Percentiles rank a stretch among this genome's conserved stretches.
Evolutionary conservation across 140 eudicot species (phyloP).

Genomic region (Oenanthe javanica): DNA sequence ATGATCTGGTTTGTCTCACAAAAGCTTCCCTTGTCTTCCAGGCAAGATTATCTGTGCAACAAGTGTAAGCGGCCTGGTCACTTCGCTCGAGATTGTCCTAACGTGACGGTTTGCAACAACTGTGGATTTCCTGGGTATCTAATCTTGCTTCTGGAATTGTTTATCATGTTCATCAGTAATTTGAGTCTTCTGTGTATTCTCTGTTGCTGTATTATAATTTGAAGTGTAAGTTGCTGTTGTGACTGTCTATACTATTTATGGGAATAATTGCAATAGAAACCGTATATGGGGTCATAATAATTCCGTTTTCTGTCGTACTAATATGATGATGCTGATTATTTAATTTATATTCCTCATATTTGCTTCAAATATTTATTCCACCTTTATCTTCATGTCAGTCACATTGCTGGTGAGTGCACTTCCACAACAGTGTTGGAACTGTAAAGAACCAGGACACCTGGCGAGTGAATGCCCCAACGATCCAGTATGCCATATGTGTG

Average conservation of each 20-base stretch:
- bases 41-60: constrained; percentile 65
- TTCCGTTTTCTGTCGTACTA: neutral
- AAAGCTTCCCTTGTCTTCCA: constrained; percentile 19
- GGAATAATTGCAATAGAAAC: neutral
- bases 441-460: constrained; percentile 69
- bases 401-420: constrained; percentile 60
- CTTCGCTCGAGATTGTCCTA: constrained; percentile 74
- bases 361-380: neutral
- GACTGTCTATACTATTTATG: neutral
- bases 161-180: neutral
- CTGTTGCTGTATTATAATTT: neutral
- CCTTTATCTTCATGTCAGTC: constrained; percentile 28
- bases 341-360: neutral
- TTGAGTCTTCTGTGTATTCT: neutral
- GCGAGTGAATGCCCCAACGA: constrained; percentile 54
- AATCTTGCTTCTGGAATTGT: neutral
- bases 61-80: constrained; percentile 84
- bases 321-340: neutral
- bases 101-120: constrained; percentile 70
- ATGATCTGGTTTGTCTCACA: neutral
- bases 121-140: constrained; percentile 74
- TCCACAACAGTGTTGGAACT: constrained; percentile 78
- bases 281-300: neutral
- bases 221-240: neutral
- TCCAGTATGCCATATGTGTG: constrained; percentile 56